A percentile compares a stretch with the other conserved stretches of the same genome.
Evolutionary conservation across 257 asterid species (phyloP).

Genomic region (Solanum habrochaites): DNA sequence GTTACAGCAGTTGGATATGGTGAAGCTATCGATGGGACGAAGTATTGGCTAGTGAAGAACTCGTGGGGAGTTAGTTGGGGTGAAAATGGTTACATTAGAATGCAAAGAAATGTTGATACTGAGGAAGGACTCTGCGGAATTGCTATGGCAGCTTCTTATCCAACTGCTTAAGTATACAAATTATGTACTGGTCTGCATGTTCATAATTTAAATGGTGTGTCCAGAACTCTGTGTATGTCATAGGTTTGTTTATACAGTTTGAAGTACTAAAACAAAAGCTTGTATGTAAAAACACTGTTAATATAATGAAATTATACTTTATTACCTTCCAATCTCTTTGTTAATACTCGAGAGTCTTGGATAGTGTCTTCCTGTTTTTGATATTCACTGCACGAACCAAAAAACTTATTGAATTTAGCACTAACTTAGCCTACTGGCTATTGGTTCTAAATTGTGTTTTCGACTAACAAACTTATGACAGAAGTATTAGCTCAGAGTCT

Average conservation of each 20-base stretch:
- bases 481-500: too few relatives aligned
- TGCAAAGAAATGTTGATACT: background rate
- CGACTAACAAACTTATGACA: too few relatives aligned
- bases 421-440: too few relatives aligned
- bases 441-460: too few relatives aligned
- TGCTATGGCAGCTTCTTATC: background rate
- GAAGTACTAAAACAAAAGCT: background rate
- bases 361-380: too few relatives aligned
- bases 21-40: background rate
- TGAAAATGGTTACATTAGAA: background rate
- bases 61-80: background rate
- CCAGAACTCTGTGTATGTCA: background rate
- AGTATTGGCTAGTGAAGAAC: background rate
- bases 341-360: too few relatives aligned
- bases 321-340: too few relatives aligned
- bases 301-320: background rate
- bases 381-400: too few relatives aligned
- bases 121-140: background rate
- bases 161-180: background rate
- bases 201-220: background rate
- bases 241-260: background rate
- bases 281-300: background rate
- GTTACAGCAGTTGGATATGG: background rate
- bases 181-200: background rate
- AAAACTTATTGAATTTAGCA: too few relatives aligned